Base-by-base conservation (phyloP, 1,284 basidiomycete species). In the Coniferiporia sulphurascens region DNA sequence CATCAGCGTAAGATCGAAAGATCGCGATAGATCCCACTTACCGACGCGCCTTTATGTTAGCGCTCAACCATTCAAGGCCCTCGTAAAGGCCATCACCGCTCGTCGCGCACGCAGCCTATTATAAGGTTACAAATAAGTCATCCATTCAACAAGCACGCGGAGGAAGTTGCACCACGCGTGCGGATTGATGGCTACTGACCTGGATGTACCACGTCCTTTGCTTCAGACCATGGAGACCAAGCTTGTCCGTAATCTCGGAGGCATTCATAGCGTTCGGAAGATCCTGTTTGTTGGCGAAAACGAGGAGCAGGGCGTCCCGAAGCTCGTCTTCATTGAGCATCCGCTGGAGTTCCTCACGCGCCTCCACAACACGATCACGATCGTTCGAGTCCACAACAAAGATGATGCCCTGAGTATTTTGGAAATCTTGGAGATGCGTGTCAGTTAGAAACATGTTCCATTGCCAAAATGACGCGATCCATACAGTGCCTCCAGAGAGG, bases 291-390 rank as follows among this genome's bases (percentile, higher is more conserved):
- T 99, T 98, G 74, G 95, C 95, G 71, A 97, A 99, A 69, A 99
- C 97, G 66, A 99, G 88, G 68, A 99, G 87, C 70, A 98, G 89
- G 54, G 97, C 97, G 75, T 99, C 95, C 65, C 96, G 92, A 67
- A 99, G 90, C 80, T 99, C 97, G 72, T 99, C 96, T 78, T 99
- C 97, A 78, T 98, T 98, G 75, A 99, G 80, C 95, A 99, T 99
- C 72, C 96, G 91, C 77, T 99, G 97, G 62, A 99, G 86, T 78
- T 99, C 97, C 81, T 99, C 97, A 64, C 97, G 91, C 56, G 97
- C 97, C 80, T 99, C 97, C 56, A 93, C 91, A 65, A 99, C 92
- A 91, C 97, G 96, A 78, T 99, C 97, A 77, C 97, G 84, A 82
- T 99, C 97, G 78, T 99, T 99, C 59, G 97, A 99, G 77, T 99